Percentiles rank a stretch among this genome's conserved stretches.
Evolutionary conservation across 2,329 filamentous ascomycete species (phyloP).

Genomic region (Ploettnerulaceae sp.): DNA sequence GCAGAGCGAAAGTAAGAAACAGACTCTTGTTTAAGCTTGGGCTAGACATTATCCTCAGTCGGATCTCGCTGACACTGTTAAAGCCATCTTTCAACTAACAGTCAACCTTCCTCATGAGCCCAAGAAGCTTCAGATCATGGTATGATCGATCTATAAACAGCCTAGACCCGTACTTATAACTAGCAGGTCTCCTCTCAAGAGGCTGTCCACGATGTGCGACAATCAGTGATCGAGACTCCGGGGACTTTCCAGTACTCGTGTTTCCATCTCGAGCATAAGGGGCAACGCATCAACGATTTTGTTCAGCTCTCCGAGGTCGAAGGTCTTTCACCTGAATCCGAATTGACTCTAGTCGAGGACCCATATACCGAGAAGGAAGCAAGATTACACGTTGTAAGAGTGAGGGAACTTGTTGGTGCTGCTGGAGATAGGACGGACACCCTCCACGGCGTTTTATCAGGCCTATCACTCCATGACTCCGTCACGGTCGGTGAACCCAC

Average conservation of each 20-base stretch:
- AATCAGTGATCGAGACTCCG: constrained; percentile 91
- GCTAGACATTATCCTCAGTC: too few relatives aligned
- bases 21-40: background rate
- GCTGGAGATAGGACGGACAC: constrained; percentile 83
- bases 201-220: constrained; percentile 94
- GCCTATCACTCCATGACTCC: constrained; percentile 80
- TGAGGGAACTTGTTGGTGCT: constrained; percentile 89
- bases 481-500: constrained; percentile 43
- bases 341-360: constrained; percentile 81
- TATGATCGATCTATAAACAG: constrained; percentile 41
- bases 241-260: constrained; percentile 95
- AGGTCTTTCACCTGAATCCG: constrained; percentile 69
- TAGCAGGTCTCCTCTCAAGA: constrained; percentile 81
- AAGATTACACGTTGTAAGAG: constrained; percentile 84
- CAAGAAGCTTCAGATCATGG: constrained; percentile 79
- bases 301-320: constrained; percentile 85
- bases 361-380: constrained; percentile 99
- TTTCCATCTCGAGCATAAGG: constrained; percentile 93
- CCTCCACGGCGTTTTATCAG: constrained; percentile 79
- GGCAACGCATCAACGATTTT: constrained; percentile 90
- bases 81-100: constrained; percentile 58
- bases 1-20: constrained; percentile 30
- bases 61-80: constrained; percentile 18
- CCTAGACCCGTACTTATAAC: constrained; percentile 26
- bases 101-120: constrained; percentile 78